Percentiles rank a stretch among this genome's conserved stretches.
phyloP scores from a whole-genome alignment of 2,329 filamentous ascomycete species.

The Talaromyces sp. region DNA sequence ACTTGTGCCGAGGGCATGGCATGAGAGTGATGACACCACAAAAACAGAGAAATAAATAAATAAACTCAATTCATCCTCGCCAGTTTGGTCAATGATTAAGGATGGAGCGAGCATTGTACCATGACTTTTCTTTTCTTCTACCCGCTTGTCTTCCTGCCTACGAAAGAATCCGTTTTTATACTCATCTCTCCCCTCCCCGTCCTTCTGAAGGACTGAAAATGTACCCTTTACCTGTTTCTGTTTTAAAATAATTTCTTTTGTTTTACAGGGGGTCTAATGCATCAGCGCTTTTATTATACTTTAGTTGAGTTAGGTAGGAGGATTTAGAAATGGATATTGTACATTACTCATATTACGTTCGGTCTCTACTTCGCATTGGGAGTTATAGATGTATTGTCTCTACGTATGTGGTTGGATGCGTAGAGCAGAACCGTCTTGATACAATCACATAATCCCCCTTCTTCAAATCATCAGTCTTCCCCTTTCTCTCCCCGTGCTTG shows the following conservation, averaged over 20 bases:
- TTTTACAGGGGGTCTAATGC: slow-evolving; percentile 2
- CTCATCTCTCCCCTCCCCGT: background rate
- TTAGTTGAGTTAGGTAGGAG: background rate
- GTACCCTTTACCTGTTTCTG: background rate
- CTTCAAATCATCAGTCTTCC: background rate
- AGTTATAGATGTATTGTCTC: background rate
- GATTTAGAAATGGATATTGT: slow-evolving; percentile 11
- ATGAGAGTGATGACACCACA: slow-evolving; percentile 25
- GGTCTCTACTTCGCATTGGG: no score
- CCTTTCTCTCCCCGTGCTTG: background rate
- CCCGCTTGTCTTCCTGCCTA: background rate
- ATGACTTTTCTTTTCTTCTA: slow-evolving; percentile 15
- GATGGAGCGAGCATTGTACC: background rate
- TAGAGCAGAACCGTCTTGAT: background rate
- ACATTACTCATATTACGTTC: slow-evolving; percentile 1
- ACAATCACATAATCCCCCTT: background rate
- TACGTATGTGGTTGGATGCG: background rate
- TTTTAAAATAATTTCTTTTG: background rate
- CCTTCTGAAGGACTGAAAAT: background rate
- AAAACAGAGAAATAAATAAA: slow-evolving; percentile 17
- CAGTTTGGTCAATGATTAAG: no score
- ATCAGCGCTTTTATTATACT: slow-evolving; percentile 9
- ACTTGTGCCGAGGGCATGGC: slow-evolving; percentile 51
- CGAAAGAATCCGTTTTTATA: background rate
- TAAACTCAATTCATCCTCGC: no score